phyloP scores from a whole-genome alignment of 2,329 filamentous ascomycete genomes.

The Neofusicoccum laricinum region DNA sequence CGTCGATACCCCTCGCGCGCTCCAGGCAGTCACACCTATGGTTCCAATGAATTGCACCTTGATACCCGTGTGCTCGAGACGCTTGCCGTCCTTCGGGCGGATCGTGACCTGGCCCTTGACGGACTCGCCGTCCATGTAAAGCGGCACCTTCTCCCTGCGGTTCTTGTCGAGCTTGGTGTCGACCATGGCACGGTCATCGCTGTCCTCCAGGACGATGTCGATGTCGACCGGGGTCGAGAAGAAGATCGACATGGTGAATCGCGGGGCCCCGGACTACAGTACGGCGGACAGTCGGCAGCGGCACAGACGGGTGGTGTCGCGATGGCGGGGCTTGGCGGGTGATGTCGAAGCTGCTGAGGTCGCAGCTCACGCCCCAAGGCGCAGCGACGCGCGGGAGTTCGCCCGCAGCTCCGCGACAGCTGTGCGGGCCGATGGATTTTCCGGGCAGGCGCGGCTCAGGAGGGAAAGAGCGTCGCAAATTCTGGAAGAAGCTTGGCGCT shows the following conservation, averaged over 20 bases:
- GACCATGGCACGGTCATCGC: slow-evolving; percentile 89
- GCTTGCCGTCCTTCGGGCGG: slow-evolving; percentile 95
- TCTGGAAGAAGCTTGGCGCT: slow-evolving; percentile 12
- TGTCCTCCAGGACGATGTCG: slow-evolving; percentile 94
- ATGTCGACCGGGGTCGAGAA: slow-evolving; percentile 99
- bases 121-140: slow-evolving; percentile 97
- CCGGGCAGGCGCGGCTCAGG: not conserved
- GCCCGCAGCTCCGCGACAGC: not conserved
- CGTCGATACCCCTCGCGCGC: not conserved
- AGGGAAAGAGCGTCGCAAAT: not conserved
- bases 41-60: slow-evolving; percentile 99
- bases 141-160: slow-evolving; percentile 89
- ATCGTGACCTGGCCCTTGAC: slow-evolving; percentile 96
- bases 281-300: not conserved
- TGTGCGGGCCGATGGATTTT: not conserved
- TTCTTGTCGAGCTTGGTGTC: slow-evolving; percentile 99
- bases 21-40: slow-evolving; percentile 61
- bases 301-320: not conserved
- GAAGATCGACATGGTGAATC: slow-evolving; percentile 72
- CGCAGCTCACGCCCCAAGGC: not conserved
- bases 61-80: slow-evolving; percentile 96
- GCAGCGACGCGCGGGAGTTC: not conserved
- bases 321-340: slow-evolving; percentile 5
- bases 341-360: not conserved
- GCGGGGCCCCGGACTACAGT: slow-evolving; percentile 8